Percentiles rank a stretch among this genome's conserved stretches.
phyloP scores from a whole-genome alignment of 2,329 filamentous ascomycete species.

The Ophiosphaerella korrae region DNA sequence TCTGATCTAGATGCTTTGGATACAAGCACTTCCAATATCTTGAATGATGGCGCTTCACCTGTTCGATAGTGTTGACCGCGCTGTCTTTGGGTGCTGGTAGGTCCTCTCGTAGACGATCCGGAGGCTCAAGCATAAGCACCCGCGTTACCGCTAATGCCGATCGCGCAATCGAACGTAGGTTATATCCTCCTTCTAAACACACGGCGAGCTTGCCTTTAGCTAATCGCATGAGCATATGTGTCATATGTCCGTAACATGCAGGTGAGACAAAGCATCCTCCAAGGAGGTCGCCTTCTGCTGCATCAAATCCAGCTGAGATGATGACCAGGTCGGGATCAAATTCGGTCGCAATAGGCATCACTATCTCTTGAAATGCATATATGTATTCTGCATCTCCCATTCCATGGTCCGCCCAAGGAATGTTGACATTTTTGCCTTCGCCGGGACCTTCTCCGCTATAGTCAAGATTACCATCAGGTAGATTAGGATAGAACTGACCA shows the following conservation, averaged over 20 bases:
- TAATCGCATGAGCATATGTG: constrained; percentile 96
- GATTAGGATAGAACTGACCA: constrained; percentile 81
- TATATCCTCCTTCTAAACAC: constrained; percentile 95
- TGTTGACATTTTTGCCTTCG: constrained; percentile 69
- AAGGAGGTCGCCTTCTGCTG: constrained; percentile 88
- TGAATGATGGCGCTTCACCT: constrained; percentile 64
- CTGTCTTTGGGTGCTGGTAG: constrained; percentile 53
- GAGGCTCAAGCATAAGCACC: constrained; percentile 94
- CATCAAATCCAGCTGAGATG: constrained; percentile 94
- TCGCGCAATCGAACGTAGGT: constrained; percentile 87
- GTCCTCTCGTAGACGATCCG: constrained; percentile 60
- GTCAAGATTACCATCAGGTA: constrained; percentile 62
- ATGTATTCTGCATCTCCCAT: constrained; percentile 98
- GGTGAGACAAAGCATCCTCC: constrained; percentile 93
- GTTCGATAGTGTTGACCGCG: constrained; percentile 62
- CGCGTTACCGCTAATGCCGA: constrained; percentile 90
- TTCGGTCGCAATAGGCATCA: constrained; percentile 94
- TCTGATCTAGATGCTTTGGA: constrained; percentile 58
- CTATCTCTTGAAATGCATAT: constrained; percentile 91
- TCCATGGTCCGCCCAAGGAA: constrained; percentile 69
- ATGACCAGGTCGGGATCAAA: constrained; percentile 95
- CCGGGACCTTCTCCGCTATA: constrained; percentile 64
- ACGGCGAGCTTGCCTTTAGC: constrained; percentile 88
- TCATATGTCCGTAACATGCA: constrained; percentile 95
- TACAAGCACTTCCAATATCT: constrained; percentile 88